Conservation (phyloP, 352 stramenopile genomes). For the Globisporangium alternatum region DNA sequence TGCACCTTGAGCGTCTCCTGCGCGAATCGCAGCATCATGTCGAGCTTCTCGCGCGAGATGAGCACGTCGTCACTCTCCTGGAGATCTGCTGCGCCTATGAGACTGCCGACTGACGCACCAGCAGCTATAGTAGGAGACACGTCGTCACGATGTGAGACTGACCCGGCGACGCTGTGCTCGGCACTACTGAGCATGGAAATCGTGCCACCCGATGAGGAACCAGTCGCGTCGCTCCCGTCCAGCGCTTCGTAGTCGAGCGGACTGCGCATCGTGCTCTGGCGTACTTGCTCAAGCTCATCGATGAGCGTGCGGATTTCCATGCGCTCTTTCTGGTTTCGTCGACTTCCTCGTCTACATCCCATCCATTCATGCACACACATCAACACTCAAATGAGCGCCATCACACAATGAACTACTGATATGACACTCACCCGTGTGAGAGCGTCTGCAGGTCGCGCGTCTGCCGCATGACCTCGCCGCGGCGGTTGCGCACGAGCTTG, state of each 20-base stretch:
- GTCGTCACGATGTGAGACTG: background rate
- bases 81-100: background rate
- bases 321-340: conserved; percentile 39
- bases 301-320: conserved; percentile 57
- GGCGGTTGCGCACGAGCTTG: conserved; percentile 65
- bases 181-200: conserved; percentile 15
- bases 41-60: conserved; percentile 46
- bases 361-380: background rate
- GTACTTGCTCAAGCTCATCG: conserved; percentile 51
- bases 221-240: conserved; percentile 6
- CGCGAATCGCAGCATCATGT: conserved; percentile 46
- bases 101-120: background rate
- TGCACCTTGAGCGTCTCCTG: conserved; percentile 58
- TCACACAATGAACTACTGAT: background rate
- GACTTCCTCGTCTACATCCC: conserved; percentile 17
- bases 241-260: conserved; percentile 25
- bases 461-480: conserved; percentile 42
- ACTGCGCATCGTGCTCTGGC: conserved; percentile 22
- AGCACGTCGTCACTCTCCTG: conserved; percentile 32
- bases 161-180: conserved; percentile 22
- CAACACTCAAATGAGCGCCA: background rate
- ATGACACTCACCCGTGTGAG: conserved; percentile 20
- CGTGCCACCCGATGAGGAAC: conserved; percentile 2
- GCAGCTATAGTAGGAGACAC: background rate
- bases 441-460: conserved; percentile 14